Evolutionary conservation across 108 stramenopile species (phyloP).

Genomic region (Conticribra weissflogii): DNA sequence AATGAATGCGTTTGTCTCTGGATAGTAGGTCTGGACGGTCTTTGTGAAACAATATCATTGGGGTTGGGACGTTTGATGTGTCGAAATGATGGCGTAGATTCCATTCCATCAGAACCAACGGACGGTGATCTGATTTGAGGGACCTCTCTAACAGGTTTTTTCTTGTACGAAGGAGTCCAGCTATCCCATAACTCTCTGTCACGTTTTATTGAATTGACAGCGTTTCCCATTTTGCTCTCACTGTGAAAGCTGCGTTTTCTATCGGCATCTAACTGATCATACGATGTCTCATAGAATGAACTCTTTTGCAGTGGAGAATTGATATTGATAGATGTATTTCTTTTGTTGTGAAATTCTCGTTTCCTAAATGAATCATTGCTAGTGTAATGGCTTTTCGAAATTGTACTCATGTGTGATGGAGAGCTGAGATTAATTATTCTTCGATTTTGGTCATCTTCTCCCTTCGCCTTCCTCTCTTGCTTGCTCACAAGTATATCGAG

Average conservation of each 20-base stretch:
- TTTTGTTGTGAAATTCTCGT: no score
- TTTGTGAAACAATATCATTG: no score
- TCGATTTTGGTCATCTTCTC: not conserved
- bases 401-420: constrained; percentile 6
- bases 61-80: not conserved
- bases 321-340: no score
- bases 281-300: not conserved
- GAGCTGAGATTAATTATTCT: not conserved
- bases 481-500: constrained; percentile 56
- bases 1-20: no score
- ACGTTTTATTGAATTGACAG: not conserved
- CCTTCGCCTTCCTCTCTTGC: constrained; percentile 14
- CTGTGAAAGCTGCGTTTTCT: constrained; percentile 8
- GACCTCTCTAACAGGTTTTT: constrained; percentile 8
- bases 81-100: not conserved
- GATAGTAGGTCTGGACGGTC: no score
- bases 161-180: constrained; percentile 27
- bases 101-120: not conserved
- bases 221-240: constrained; percentile 6
- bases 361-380: no score
- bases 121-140: constrained; percentile 7
- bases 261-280: not conserved
- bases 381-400: no score
- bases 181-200: constrained; percentile 28
- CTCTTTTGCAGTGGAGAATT: not conserved